phyloP scores from a whole-genome alignment of 1,139 yeast species.

The Candida mesenterica region DNA sequence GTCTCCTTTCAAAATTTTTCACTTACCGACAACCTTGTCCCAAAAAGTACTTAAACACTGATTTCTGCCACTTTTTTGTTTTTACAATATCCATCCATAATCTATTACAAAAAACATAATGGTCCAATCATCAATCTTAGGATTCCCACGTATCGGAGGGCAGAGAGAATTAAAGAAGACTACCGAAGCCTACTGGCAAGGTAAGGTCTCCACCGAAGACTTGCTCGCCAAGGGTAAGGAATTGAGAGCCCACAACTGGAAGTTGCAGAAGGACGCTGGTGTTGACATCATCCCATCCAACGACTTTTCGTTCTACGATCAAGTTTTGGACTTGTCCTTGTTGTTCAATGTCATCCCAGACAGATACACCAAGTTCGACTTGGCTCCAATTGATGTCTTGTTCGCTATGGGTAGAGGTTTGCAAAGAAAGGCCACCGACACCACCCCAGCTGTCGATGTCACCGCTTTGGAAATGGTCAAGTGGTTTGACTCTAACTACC shows the following conservation, averaged over 20 bases:
- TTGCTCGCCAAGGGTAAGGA: slow-evolving; percentile 91
- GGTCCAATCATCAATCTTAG: slow-evolving; percentile 96
- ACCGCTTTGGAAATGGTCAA: slow-evolving; percentile 99
- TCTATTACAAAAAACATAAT: slow-evolving; percentile 32
- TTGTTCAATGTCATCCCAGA: slow-evolving; percentile 95
- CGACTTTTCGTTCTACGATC: slow-evolving; percentile 98
- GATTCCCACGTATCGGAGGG: slow-evolving; percentile 99
- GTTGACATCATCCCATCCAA: slow-evolving; percentile 96
- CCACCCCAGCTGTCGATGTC: slow-evolving; percentile 89
- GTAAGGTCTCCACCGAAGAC: slow-evolving; percentile 85
- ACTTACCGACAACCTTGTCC: too few species aligned
- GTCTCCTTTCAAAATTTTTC: neutral
- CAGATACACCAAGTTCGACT: slow-evolving; percentile 89
- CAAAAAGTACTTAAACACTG: neutral
- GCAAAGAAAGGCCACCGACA: slow-evolving; percentile 92
- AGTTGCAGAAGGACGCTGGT: slow-evolving; percentile 95
- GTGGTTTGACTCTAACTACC: slow-evolving; percentile 99
- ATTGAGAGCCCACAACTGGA: slow-evolving; percentile 96
- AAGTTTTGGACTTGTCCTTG: slow-evolving; percentile 87
- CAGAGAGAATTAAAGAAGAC: slow-evolving; percentile 98
- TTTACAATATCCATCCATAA: too few species aligned
- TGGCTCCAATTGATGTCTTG: slow-evolving; percentile 86
- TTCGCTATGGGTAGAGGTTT: slow-evolving; percentile 99
- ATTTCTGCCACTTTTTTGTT: too few species aligned
- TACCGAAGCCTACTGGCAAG: slow-evolving; percentile 98